These are phyloP conservation scores for Globisporangium abappressorium DNA, from an alignment of 352 stramenopile genomes.

Conservation along the genomic window DNA sequence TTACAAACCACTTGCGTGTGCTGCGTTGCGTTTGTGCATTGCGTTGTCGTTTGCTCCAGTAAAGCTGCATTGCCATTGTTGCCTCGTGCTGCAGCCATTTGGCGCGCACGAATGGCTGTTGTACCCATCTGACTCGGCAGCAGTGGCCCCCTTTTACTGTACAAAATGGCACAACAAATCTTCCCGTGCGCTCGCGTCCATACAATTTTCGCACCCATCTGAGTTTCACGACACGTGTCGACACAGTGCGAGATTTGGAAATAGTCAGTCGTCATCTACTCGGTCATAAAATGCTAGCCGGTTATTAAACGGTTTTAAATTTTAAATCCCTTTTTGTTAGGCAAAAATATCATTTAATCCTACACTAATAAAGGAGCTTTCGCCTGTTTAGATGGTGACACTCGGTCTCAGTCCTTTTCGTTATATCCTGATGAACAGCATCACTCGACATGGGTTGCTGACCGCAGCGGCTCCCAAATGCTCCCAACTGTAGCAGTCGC, in stretches of 20 bases:
- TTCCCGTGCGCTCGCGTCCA: neutral
- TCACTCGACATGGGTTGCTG: too few relatives aligned
- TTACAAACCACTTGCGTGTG: neutral
- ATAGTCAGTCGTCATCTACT: too few relatives aligned
- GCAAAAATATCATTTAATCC: too few relatives aligned
- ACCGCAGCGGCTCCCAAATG: too few relatives aligned
- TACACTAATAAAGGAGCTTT: too few relatives aligned
- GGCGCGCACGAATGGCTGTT: neutral
- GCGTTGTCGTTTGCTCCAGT: neutral
- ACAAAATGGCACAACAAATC: neutral
- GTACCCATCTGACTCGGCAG: neutral
- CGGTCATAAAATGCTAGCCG: too few relatives aligned
- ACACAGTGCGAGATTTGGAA: neutral
- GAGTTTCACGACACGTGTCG: neutral
- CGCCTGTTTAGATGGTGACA: too few relatives aligned
- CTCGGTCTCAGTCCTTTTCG: too few relatives aligned
- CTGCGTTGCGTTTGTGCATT: neutral
- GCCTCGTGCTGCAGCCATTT: neutral
- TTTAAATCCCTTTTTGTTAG: too few relatives aligned
- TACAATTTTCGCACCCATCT: neutral
- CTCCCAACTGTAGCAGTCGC: too few relatives aligned
- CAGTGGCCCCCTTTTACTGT: neutral
- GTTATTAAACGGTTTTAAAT: too few relatives aligned
- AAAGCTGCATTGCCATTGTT: neutral
- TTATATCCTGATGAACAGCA: too few relatives aligned